Evolutionary conservation across 2,329 filamentous ascomycete genomes (phyloP).

Genomic region (Penicillium sp.): DNA sequence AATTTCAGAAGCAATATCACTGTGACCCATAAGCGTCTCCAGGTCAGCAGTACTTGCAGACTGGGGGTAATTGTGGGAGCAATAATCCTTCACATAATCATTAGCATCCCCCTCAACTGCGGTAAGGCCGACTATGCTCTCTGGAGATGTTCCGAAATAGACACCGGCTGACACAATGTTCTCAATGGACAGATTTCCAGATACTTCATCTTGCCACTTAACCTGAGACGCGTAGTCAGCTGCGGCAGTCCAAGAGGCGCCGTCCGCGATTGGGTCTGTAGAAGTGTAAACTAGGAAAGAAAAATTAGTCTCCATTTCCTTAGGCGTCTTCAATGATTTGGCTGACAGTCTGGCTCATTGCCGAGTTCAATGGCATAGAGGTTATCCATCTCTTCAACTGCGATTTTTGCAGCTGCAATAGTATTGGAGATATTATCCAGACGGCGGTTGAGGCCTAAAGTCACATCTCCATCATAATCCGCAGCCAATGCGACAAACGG

Average conservation of each 20-base stretch:
- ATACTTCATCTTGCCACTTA: conserved; percentile 35
- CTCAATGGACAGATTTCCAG: conserved; percentile 26
- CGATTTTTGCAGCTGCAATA: conserved; percentile 52
- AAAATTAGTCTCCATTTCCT: background rate
- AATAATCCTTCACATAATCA: conserved; percentile 44
- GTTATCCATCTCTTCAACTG: conserved; percentile 48
- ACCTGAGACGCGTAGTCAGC: conserved; percentile 36
- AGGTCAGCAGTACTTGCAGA: conserved; percentile 40
- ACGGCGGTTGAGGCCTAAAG: conserved; percentile 55
- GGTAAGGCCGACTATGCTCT: conserved; percentile 40
- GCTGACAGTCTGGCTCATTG: conserved; percentile 58
- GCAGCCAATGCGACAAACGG: conserved; percentile 54
- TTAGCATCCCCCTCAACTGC: conserved; percentile 39
- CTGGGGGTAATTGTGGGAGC: conserved; percentile 53
- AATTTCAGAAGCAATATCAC: conserved; percentile 42
- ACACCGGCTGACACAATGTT: conserved; percentile 37
- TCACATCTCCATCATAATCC: conserved; percentile 52
- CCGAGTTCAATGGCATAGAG: conserved; percentile 57
- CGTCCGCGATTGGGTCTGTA: conserved; percentile 28
- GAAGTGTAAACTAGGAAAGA: conserved; percentile 19
- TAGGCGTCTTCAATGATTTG: background rate
- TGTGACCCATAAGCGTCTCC: conserved; percentile 48
- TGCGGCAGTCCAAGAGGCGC: conserved; percentile 30
- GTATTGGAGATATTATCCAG: conserved; percentile 57
- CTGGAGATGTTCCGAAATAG: conserved; percentile 34